phyloP scores from a whole-genome alignment of 2,329 filamentous ascomycete genomes.

The Proliferodiscus dingleyae region DNA sequence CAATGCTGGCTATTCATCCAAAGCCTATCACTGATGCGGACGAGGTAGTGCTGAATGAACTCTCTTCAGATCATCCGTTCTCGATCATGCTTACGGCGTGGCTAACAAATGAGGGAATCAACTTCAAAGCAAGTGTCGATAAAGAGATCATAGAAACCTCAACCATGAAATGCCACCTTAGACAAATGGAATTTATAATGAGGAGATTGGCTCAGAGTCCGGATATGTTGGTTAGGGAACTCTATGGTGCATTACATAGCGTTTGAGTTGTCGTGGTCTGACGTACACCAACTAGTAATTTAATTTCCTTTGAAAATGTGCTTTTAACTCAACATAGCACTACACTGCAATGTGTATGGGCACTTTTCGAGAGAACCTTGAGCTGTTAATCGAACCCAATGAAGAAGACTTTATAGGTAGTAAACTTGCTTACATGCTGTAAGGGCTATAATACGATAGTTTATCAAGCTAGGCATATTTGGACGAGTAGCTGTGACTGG shows the following conservation, averaged over 20 bases:
- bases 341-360: too few relatives aligned
- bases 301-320: too few relatives aligned
- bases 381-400: too few relatives aligned
- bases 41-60: neutral
- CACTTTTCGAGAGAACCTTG: too few relatives aligned
- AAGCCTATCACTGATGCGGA: conserved; percentile 18
- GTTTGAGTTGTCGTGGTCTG: too few relatives aligned
- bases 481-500: too few relatives aligned
- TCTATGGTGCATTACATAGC: neutral
- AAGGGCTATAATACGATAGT: too few relatives aligned
- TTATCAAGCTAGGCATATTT: too few relatives aligned
- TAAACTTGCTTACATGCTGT: too few relatives aligned
- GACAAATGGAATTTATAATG: neutral
- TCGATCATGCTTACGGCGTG: neutral
- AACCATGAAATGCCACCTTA: neutral
- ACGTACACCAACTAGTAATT: too few relatives aligned
- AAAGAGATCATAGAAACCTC: neutral
- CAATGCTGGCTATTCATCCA: conserved; percentile 22
- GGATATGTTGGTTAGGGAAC: neutral
- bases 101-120: neutral
- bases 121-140: neutral
- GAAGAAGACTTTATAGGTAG: too few relatives aligned
- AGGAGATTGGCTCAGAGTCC: neutral
- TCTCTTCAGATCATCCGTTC: neutral
- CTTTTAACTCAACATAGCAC: too few relatives aligned